Conservation (phyloP, 192 early-diverging fungal species). For the Backusella liffmaniae region DNA sequence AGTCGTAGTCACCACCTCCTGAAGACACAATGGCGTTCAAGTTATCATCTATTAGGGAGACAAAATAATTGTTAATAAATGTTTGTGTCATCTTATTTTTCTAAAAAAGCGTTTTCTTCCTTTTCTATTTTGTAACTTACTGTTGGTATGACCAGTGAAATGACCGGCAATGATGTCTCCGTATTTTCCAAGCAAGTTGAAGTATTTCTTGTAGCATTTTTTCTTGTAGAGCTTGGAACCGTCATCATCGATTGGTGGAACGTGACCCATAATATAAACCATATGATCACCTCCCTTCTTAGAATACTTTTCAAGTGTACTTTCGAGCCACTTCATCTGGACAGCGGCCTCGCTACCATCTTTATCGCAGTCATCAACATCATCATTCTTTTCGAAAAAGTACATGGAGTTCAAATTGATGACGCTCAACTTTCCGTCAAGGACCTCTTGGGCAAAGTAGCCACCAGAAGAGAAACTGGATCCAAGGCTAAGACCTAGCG, state of each 20-base stretch:
- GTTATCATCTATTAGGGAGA: constrained; percentile 17
- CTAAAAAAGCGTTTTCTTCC: background rate
- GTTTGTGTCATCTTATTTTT: background rate
- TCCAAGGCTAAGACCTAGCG: constrained; percentile 35
- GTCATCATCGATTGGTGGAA: constrained; percentile 31
- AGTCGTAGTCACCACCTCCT: background rate
- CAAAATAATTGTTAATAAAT: background rate
- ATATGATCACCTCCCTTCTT: constrained; percentile 5
- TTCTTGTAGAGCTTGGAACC: constrained; percentile 9
- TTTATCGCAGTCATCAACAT: constrained; percentile 28
- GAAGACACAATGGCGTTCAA: constrained; percentile 19
- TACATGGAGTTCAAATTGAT: constrained; percentile 41
- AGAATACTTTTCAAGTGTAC: constrained; percentile 9
- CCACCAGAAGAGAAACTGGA: constrained; percentile 28
- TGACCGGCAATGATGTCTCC: constrained; percentile 35
- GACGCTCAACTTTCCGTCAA: constrained; percentile 14
- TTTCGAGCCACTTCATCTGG: constrained; percentile 30
- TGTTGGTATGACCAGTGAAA: constrained; percentile 42
- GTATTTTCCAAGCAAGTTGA: constrained; percentile 34
- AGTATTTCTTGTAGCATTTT: constrained; percentile 25
- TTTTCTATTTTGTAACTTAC: constrained; percentile 12
- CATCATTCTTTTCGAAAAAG: constrained; percentile 30
- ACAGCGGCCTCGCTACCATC: constrained; percentile 11
- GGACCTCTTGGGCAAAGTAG: constrained; percentile 37
- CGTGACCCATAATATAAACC: constrained; percentile 34